Evolutionary conservation across 768 basidiomycete species (phyloP).

Genomic region (Agaricus subrufescens): DNA sequence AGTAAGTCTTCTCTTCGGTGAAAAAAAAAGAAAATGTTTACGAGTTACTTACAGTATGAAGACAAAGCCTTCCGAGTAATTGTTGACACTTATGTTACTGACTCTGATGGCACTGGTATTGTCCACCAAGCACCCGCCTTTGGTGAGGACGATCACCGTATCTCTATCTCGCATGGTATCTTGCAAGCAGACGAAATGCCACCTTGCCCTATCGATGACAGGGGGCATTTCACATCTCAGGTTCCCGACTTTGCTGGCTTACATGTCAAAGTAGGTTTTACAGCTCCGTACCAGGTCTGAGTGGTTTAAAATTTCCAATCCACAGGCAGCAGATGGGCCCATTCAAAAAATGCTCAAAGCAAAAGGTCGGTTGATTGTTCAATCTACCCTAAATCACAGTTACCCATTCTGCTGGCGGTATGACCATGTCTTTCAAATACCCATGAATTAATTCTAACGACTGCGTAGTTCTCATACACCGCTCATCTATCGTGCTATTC

Average conservation of each 20-base stretch:
- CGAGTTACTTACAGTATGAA: constrained; percentile 57
- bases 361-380: constrained; percentile 83
- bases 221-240: constrained; percentile 80
- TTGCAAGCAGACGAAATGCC: constrained; percentile 88
- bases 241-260: constrained; percentile 87
- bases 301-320: not conserved
- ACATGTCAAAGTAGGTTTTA: constrained; percentile 75
- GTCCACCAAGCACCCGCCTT: constrained; percentile 99
- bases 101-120: constrained; percentile 92
- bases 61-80: constrained; percentile 89
- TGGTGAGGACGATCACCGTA: constrained; percentile 97
- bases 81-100: constrained; percentile 90
- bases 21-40: not conserved
- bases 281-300: not conserved
- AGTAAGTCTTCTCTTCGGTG: constrained; percentile 34
- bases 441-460: not conserved
- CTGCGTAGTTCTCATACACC: constrained; percentile 81
- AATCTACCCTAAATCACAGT: constrained; percentile 81
- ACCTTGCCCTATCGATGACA: constrained; percentile 93
- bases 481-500: constrained; percentile 92
- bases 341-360: constrained; percentile 89
- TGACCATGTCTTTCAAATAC: constrained; percentile 2
- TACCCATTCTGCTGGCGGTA: constrained; percentile 99
- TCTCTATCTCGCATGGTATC: constrained; percentile 81
- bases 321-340: constrained; percentile 85